Evolutionary conservation across 2,329 filamentous ascomycete species (phyloP), one percentile per base, ranked within the genome.

Genomic region (Claviceps lovelessii): DNA sequence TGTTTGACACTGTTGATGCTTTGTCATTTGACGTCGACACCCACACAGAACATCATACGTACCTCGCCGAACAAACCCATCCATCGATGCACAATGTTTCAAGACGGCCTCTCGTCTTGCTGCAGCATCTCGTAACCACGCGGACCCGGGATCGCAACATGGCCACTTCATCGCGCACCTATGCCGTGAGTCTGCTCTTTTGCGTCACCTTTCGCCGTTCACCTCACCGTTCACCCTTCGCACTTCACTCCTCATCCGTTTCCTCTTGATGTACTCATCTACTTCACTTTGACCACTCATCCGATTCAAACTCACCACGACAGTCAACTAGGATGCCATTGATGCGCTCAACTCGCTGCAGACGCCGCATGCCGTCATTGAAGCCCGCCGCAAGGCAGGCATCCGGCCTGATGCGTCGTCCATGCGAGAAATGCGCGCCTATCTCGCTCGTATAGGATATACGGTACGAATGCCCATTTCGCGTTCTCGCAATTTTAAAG

Each of bases 261-360:
- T 23, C 13, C 6, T 35, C 3, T 45, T 42, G 5, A 31, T 23
- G n/a, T 23, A 6, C 6, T 10, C 49, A 28, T 35, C 23, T 7
- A 10, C 17, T 31, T 51, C 6, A n/a, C 45, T 29, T 29, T 47
- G 45, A 10, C 45, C 28, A 31, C 13, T 19, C 37, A n/a, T 5
- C 45, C 10, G 47, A 37, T 28, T 5, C n/a, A 17, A 29, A 55
- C 48, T 33, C 29, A 56, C 42, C 19, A 47, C 31, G 35, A 41
- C 55, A 46, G 8, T 31, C 42, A 15, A 28, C 2, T 60, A 95
- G 89, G 89, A 93, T 67, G 93, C 91, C 50, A 83, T 97, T 59
- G 76, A 83, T 61, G 82, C 86, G 44, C 80, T 97, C 65, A 97
- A 97, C 70, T 86, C 88, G 48, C 81, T 97, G 52, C 93, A 98